Base-by-base conservation (phyloP, 2,329 filamentous ascomycete genomes). In the Epichloe gansuensis region DNA sequence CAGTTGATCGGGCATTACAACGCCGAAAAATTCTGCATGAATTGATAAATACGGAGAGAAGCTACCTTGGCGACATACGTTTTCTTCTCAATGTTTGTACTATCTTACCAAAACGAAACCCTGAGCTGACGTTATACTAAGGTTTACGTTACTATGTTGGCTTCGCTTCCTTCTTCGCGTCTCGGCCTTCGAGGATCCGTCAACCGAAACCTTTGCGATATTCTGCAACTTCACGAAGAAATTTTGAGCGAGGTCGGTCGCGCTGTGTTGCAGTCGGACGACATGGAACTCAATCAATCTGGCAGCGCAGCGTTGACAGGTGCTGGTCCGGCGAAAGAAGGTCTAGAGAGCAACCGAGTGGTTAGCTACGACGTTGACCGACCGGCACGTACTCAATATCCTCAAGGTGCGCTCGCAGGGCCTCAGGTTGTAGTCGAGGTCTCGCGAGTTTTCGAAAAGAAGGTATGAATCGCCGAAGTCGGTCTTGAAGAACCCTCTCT, bases 11-110 rank as follows among this genome's bases (percentile, higher is more conserved):
- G 51, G 81, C 88, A 2, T 68, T 86, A 21, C 86, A 90, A 61
- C 81, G 93, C 55, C 81, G 88, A 13, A 82, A 84, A 56, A 82
- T 95, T 41, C 69, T 97, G 38, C 87, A 93, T 63, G 93, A 97
- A 69, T 73, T 97, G 49, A 81, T 96, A 55, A 78, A 72, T 53
- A 95, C 91, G 0, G 93, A 97, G 67, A 86, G 93, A 64, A 82
- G 85, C 61, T 97, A 97, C 65, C 83, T 97, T 60, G 81, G 84
- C 15, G 91, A 95, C 61, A 69, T 97, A 54, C 88, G 88, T 60
- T 89, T 93, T 58, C 73, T 97, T 54, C 85, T 86, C 65, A 90
- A 94, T 69, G 91, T 91, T 71, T 64, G 81, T 62, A 42, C 13
- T 8, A 3, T 5, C 31, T 12, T 37, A 13, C 3, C 42, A 9